A percentile compares a stretch with the other conserved stretches of the same genome.
phyloP scores from a whole-genome alignment of 75 land plant genomes.

The Selaginella tamariscina region DNA sequence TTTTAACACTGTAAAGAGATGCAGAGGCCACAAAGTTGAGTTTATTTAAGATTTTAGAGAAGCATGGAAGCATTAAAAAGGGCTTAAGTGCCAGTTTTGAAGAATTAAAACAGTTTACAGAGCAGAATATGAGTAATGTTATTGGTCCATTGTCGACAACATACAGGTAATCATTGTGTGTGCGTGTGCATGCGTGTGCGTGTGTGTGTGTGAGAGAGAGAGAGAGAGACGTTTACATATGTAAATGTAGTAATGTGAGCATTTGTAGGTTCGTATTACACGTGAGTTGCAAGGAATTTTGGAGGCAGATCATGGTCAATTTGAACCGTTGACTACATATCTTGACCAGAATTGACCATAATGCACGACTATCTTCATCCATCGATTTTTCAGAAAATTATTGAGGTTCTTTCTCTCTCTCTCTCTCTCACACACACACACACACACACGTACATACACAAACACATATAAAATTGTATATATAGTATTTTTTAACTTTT shows the following conservation, averaged over 20 bases:
- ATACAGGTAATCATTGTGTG: neutral
- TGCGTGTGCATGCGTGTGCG: too few relatives aligned
- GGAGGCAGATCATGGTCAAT: neutral
- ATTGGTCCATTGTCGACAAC: conserved; percentile 2
- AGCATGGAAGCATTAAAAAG: neutral
- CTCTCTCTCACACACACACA: too few relatives aligned
- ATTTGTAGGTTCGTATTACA: neutral
- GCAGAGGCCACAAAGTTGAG: neutral
- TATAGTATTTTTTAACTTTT: neutral
- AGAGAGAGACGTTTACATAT: too few relatives aligned
- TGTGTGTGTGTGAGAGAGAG: too few relatives aligned
- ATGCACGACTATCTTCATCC: conserved; percentile 10
- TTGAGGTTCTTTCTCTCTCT: too few relatives aligned
- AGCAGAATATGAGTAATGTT: conserved; percentile 1
- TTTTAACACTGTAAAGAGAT: neutral
- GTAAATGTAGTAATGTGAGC: too few relatives aligned
- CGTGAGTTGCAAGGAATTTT: conserved; percentile 2
- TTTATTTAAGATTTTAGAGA: conserved; percentile 2
- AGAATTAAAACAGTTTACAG: conserved; percentile 2
- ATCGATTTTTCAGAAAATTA: neutral
- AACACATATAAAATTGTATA: too few relatives aligned
- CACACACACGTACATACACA: too few relatives aligned
- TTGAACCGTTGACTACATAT: neutral
- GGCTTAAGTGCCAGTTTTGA: neutral
- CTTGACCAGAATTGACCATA: neutral